Percentiles rank a stretch among this genome's conserved stretches.
These are phyloP conservation scores for Lagenidium giganteum DNA, from an alignment of 352 stramenopile species.

Conservation along the genomic window DNA sequence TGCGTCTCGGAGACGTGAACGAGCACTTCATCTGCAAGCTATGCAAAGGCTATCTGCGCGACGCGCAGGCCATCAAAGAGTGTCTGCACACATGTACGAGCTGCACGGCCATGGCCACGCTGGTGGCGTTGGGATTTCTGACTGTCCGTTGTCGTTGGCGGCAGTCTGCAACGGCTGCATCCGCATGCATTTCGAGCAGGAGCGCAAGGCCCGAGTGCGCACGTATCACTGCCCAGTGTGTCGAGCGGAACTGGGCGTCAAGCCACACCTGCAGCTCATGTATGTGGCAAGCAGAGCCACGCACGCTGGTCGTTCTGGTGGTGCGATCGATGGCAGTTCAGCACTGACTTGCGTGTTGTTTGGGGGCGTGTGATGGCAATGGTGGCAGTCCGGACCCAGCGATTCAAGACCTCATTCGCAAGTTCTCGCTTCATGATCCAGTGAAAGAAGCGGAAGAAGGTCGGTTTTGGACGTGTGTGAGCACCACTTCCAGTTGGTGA, in stretches of 20 bases:
- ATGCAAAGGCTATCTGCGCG: conserved; percentile 62
- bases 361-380: conserved; percentile 2
- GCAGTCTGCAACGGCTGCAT: conserved; percentile 68
- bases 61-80: conserved; percentile 72
- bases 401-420: conserved; percentile 47
- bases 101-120: background rate
- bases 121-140: background rate
- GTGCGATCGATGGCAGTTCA: background rate
- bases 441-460: conserved; percentile 37
- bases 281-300: conserved; percentile 12
- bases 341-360: conserved; percentile 2
- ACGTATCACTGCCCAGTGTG: conserved; percentile 43
- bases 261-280: conserved; percentile 50
- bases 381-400: conserved; percentile 43
- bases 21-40: conserved; percentile 58
- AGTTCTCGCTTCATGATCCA: conserved; percentile 38
- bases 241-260: conserved; percentile 33
- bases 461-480: conserved; percentile 5
- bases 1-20: conserved; percentile 43
- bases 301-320: background rate
- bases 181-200: conserved; percentile 30
- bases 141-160: background rate
- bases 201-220: no score
- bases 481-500: no score
- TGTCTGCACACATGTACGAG: conserved; percentile 73